These are phyloP conservation scores for Cardiosporidium cionae DNA, from an alignment of 169 alveolate species.

Conservation along the genomic window DNA sequence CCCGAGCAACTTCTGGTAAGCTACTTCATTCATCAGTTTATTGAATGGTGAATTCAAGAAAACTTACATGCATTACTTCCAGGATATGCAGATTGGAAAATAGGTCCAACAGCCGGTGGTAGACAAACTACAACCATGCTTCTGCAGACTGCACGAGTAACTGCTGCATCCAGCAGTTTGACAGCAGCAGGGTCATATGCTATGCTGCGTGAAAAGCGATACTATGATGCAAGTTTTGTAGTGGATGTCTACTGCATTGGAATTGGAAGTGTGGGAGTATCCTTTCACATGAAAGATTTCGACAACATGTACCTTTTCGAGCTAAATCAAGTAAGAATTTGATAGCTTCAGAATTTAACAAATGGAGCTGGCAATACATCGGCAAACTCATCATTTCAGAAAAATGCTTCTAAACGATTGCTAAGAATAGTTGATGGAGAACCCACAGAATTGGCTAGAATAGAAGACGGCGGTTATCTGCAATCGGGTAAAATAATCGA, in stretches of 20 bases:
- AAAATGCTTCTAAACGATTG: conserved; percentile 66
- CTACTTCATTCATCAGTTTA: background rate
- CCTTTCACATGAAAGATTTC: conserved; percentile 56
- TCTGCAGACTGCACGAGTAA: conserved; percentile 32
- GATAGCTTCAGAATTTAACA: background rate
- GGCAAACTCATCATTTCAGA: background rate
- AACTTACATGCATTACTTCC: conserved; percentile 13
- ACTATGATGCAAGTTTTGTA: conserved; percentile 46
- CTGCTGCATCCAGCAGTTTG: conserved; percentile 7
- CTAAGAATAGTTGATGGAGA: conserved; percentile 66
- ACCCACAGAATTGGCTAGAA: conserved; percentile 64
- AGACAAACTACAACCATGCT: background rate
- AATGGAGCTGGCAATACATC: background rate
- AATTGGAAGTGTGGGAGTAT: conserved; percentile 57
- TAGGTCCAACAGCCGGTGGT: conserved; percentile 18
- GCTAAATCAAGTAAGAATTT: conserved; percentile 32
- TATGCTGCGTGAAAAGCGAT: conserved; percentile 46
- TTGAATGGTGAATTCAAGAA: conserved; percentile 6
- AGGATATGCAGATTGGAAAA: conserved; percentile 32
- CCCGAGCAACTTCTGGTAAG: conserved; percentile 14
- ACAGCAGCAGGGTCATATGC: conserved; percentile 50
- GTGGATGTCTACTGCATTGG: conserved; percentile 50
- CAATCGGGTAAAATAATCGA: conserved; percentile 61
- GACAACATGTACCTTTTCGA: conserved; percentile 57
- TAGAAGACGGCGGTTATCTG: conserved; percentile 50